Evolutionary conservation across 805 yeast genomes (phyloP).

Genomic region (Clavispora vitiphila): DNA sequence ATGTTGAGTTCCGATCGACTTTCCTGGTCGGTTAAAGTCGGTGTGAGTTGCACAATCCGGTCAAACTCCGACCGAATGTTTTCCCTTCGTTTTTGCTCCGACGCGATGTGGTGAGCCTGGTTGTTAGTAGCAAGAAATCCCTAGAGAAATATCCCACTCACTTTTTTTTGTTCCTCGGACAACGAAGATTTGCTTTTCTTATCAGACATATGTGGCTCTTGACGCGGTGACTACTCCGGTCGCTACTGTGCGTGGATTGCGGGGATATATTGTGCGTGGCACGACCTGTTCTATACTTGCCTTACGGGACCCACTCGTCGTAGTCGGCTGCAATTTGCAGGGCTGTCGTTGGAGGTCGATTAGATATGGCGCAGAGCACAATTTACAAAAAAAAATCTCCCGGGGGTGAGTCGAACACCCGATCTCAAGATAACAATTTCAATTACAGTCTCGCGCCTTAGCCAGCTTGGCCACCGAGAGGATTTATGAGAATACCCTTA

Average conservation of each 20-base stretch:
- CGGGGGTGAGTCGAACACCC: slow-evolving; percentile 12
- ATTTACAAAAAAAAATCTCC: slow-evolving; percentile 4
- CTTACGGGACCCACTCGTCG: not conserved
- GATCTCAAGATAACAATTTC: slow-evolving; percentile 8
- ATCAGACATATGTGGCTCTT: not conserved
- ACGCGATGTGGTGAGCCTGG: slow-evolving; percentile 74
- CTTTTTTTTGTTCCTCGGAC: slow-evolving; percentile 18
- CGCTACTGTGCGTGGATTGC: not conserved
- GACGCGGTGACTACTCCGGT: too few relatives aligned
- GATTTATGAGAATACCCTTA: not conserved
- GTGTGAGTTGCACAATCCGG: slow-evolving; percentile 67
- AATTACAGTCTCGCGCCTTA: slow-evolving; percentile 11
- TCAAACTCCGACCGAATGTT: slow-evolving; percentile 83
- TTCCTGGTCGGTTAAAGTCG: slow-evolving; percentile 63
- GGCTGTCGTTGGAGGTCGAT: too few relatives aligned
- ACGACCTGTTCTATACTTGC: not conserved
- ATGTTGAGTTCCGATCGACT: slow-evolving; percentile 77
- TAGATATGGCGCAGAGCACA: not conserved
- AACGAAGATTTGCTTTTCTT: not conserved
- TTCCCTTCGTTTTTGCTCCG: slow-evolving; percentile 83
- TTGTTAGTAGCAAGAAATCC: slow-evolving; percentile 5
- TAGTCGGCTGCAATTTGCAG: not conserved
- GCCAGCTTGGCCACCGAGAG: slow-evolving; percentile 12
- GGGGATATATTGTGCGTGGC: not conserved
- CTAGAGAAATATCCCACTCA: slow-evolving; percentile 3